Conservation (phyloP, 106 monocot species). For the Dioscorea zingiberensis region DNA sequence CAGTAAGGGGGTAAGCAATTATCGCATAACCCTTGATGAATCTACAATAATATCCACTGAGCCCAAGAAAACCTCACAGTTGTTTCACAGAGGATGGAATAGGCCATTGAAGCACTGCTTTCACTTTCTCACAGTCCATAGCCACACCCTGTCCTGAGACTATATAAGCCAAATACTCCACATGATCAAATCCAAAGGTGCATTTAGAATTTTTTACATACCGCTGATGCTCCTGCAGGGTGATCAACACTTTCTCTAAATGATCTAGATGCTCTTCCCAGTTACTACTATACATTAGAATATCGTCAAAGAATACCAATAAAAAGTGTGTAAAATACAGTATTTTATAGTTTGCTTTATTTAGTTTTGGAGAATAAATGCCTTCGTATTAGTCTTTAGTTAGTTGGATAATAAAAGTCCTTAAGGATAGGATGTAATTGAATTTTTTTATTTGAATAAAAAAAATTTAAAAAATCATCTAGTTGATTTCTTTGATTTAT, state of each 20-base stretch:
- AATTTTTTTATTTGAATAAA: too few relatives aligned
- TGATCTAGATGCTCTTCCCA: background rate
- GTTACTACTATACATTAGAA: background rate
- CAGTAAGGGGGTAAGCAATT: background rate
- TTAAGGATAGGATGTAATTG: too few relatives aligned
- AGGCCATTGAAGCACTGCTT: too few relatives aligned
- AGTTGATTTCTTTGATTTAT: too few relatives aligned
- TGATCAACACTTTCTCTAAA: background rate
- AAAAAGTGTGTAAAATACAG: too few relatives aligned
- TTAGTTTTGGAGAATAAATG: too few relatives aligned
- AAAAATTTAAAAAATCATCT: too few relatives aligned
- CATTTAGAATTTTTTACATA: background rate
- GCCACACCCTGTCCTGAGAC: background rate
- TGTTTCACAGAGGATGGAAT: background rate
- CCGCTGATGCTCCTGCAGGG: background rate
- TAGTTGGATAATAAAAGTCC: too few relatives aligned
- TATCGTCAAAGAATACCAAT: constrained; percentile 3
- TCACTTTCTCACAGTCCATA: too few relatives aligned
- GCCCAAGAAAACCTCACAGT: background rate
- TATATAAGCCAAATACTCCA: constrained; percentile 1
- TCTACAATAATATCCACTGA: background rate
- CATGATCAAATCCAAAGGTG: too few relatives aligned
- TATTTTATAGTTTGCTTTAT: too few relatives aligned
- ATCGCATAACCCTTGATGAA: background rate
- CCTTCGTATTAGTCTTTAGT: too few relatives aligned